These are phyloP conservation scores for Rhizopus delemar DNA, from an alignment of 371 early-diverging fungal species.

Conservation along the genomic window DNA sequence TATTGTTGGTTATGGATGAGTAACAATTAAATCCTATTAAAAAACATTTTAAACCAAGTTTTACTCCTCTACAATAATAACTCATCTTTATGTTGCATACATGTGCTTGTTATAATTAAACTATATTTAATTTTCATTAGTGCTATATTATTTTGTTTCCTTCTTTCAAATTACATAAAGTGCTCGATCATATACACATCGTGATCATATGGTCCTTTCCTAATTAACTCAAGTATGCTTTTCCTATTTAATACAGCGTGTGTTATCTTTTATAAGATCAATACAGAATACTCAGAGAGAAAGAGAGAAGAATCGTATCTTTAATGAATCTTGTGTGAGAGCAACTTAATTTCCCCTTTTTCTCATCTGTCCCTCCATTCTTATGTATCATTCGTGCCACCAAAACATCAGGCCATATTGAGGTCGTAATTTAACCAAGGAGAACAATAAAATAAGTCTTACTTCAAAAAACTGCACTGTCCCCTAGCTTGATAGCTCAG, in stretches of 20 bases:
- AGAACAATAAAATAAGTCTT: not conserved
- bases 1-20: no score
- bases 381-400: constrained; percentile 1
- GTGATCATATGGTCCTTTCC: no score
- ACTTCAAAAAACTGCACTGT: not conserved
- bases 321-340: no score
- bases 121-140: constrained; percentile 1
- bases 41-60: not conserved
- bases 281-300: no score
- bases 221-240: no score
- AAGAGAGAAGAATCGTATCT: no score
- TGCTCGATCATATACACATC: no score
- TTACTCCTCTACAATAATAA: not conserved
- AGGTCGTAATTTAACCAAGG: not conserved
- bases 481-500: not conserved
- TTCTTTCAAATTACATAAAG: no score
- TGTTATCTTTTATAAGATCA: no score
- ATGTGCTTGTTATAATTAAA: constrained; percentile 3
- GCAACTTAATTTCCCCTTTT: not conserved
- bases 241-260: no score
- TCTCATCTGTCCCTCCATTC: not conserved
- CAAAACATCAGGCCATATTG: constrained; percentile 4
- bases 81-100: not conserved
- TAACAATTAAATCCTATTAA: no score
- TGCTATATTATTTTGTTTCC: not conserved